Percentiles rank a stretch among this genome's conserved stretches.
Conservation (phyloP, 257 asterid species). For the Solanum appendiculatum region DNA sequence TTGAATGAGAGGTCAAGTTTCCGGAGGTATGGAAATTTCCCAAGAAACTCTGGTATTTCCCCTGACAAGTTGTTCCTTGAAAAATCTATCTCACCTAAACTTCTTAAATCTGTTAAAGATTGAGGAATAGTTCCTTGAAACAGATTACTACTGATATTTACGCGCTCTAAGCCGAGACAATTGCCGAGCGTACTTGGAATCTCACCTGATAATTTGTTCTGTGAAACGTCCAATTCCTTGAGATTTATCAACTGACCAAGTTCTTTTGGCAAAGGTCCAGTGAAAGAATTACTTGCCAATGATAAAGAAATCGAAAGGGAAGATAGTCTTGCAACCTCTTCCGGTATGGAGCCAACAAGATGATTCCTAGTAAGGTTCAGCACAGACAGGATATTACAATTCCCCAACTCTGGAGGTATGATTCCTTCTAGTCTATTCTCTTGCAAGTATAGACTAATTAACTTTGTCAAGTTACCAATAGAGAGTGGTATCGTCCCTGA, state of each 20-base stretch:
- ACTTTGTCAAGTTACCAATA: constrained; percentile 5
- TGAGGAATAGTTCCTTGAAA: constrained; percentile 15
- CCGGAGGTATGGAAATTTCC: constrained; percentile 8
- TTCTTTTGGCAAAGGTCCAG: constrained; percentile 5
- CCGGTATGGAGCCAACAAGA: constrained; percentile 3
- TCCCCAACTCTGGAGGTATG: constrained; percentile 3
- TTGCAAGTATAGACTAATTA: background rate
- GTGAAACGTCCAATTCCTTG: constrained; percentile 5
- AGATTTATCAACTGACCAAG: constrained; percentile 8
- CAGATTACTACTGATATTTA: background rate
- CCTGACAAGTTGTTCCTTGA: constrained; percentile 15
- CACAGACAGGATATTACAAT: background rate
- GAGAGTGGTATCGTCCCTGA: constrained; percentile 7
- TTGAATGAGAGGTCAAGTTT: constrained; percentile 31
- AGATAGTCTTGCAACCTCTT: background rate
- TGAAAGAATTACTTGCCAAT: background rate
- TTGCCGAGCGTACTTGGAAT: constrained; percentile 12
- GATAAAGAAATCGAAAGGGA: background rate
- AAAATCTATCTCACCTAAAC: background rate
- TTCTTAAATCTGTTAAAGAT: background rate
- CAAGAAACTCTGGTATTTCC: constrained; percentile 4
- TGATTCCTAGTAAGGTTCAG: constrained; percentile 1
- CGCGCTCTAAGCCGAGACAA: constrained; percentile 7
- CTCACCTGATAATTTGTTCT: constrained; percentile 13
- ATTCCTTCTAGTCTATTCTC: constrained; percentile 8